These are phyloP conservation scores for Hanseniaspora jakobsenii DNA, from an alignment of 805 yeast genomes.

Conservation along the genomic window DNA sequence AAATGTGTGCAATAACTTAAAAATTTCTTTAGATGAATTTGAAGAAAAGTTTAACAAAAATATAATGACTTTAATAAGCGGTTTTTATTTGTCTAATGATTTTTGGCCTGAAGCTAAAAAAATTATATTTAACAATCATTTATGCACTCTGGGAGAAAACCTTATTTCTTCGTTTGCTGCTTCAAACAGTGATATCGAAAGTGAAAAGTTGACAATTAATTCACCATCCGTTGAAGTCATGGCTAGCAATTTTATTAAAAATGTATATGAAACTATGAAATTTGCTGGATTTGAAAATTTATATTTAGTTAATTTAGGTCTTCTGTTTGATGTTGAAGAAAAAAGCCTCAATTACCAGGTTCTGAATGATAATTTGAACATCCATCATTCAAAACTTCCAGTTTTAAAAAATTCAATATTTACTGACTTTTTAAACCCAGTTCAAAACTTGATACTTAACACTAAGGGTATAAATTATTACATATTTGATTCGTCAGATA, in stretches of 20 bases:
- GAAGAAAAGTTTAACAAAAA: constrained; percentile 9
- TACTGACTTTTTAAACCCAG: constrained; percentile 6
- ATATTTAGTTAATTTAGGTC: constrained; percentile 7
- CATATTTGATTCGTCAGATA: neutral
- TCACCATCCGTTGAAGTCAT: constrained; percentile 11
- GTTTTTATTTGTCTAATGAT: constrained; percentile 3
- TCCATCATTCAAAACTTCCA: neutral
- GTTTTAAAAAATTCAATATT: neutral
- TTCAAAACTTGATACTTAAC: constrained; percentile 9
- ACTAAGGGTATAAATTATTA: neutral
- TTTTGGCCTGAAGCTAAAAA: constrained; percentile 10
- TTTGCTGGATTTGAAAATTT: neutral
- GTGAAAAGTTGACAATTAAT: too few relatives aligned
- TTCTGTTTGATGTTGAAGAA: constrained; percentile 3
- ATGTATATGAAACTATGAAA: constrained; percentile 8
- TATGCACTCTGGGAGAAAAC: constrained; percentile 9
- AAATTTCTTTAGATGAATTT: constrained; percentile 6
- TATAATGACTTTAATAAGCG: constrained; percentile 12
- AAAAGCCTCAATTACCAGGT: constrained; percentile 1
- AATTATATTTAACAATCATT: constrained; percentile 10
- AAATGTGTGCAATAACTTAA: constrained; percentile 11
- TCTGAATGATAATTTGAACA: neutral
- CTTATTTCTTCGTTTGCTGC: too few relatives aligned
- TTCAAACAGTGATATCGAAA: too few relatives aligned
- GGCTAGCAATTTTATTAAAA: constrained; percentile 5